Evolutionary conservation across 2,329 filamentous ascomycete genomes (phyloP), one percentile per base, ranked within the genome.

Genomic region (Didymosphaeria variabile): DNA sequence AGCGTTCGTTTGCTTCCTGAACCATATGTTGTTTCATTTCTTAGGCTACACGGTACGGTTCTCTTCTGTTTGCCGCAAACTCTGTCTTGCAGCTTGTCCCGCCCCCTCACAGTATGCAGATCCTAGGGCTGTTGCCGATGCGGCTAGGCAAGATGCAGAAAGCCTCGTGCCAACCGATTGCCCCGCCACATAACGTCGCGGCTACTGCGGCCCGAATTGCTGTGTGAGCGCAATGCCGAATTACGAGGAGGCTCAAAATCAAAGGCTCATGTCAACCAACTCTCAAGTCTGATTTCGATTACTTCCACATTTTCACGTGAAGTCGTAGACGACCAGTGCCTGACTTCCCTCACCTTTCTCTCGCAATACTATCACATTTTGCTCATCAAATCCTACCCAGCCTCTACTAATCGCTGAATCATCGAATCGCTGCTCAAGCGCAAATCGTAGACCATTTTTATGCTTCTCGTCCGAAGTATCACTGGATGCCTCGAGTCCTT

Each of bases 301-400:
- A n/a, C n/a, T n/a, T n/a, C n/a, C n/a, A n/a, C n/a, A n/a, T n/a
- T 17, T 15, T 40, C 38, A 40, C 4, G 91, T 92, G 78, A 97
- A 97, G 77, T 97, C 92, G 74, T 97, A 97, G 46, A 95, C 88
- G 72, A 94, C 86, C 64, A 97, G 78, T 62, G 90, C 88, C 73
- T 94, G 91, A 42, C 85, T 85, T 1, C 91, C 91, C 29, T 86
- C 82, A 29, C 81, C 81, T 65, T 87, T 86, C 78, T 94, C 91
- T 66, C 91, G 90, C 54, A 97, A 82, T 45, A 97, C 88, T 63
- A 97, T 89, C n/a, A 97, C 91, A 80, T 93, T 93, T 77, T 97
- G 92, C 46, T 97, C 92, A 71, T 97, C 93, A 71, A 97, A 97
- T 0, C 92, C 92, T 9, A 97, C 88, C 87, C 91, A 94, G 55